phyloP scores from a whole-genome alignment of 2,329 filamentous ascomycete species.

The Alternaria arbusti region DNA sequence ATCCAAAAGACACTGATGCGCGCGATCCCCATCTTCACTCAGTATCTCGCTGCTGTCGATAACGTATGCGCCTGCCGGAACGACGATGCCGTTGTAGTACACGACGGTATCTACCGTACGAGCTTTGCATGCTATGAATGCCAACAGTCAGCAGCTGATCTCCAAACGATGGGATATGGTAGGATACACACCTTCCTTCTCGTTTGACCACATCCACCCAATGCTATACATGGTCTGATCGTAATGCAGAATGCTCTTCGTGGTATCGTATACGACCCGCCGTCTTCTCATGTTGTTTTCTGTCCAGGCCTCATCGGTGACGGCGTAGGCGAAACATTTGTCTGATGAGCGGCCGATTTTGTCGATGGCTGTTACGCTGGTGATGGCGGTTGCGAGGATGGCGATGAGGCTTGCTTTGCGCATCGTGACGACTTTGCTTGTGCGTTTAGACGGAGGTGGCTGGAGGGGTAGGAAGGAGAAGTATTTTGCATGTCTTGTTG shows the following conservation, averaged over 20 bases:
- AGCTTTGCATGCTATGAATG: neutral
- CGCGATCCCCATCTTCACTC: neutral
- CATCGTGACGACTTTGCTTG: neutral
- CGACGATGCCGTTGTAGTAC: neutral
- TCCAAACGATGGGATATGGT: neutral
- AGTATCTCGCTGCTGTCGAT: conserved; percentile 3
- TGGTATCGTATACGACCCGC: conserved; percentile 6
- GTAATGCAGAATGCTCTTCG: neutral
- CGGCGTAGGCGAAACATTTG: neutral
- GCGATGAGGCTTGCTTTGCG: neutral
- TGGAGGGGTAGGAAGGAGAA: neutral
- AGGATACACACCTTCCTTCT: neutral
- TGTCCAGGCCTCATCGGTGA: neutral
- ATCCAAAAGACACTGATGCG: conserved; percentile 3
- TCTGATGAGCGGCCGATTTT: neutral
- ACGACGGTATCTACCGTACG: neutral
- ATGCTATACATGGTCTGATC: conserved; percentile 1
- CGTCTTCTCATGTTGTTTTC: neutral
- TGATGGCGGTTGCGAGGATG: neutral
- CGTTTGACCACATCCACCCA: conserved; percentile 1
- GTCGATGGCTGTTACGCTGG: neutral
- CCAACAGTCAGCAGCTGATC: neutral
- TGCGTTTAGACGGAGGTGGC: neutral
- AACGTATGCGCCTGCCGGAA: conserved; percentile 5
- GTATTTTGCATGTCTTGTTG: neutral